Conservation (phyloP, 2,329 filamentous ascomycete genomes). For the Mycosphaerella sp. region DNA sequence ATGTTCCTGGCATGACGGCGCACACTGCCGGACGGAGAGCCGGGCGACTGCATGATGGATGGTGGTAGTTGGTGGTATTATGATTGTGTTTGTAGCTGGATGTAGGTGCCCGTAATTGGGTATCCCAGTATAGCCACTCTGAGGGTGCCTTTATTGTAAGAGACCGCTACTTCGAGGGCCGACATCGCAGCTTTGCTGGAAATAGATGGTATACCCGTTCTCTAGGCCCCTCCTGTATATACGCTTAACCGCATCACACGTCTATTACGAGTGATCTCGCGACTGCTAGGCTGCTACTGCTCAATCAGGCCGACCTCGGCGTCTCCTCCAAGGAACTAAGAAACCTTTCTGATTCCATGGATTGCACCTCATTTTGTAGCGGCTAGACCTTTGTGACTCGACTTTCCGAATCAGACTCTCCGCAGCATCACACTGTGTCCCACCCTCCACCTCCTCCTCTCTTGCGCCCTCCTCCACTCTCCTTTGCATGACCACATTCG, state of each 20-base stretch:
- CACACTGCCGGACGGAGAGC: conserved; percentile 26
- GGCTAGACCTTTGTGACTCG: not conserved
- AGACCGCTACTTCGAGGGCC: too few species aligned
- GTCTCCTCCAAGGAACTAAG: too few species aligned
- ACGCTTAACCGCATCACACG: too few species aligned
- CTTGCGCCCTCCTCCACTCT: not conserved
- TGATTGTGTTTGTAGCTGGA: not conserved
- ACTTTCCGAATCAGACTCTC: not conserved
- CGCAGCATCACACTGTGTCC: not conserved
- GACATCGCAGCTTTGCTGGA: too few species aligned
- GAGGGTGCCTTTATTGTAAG: too few species aligned
- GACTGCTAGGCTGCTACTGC: too few species aligned
- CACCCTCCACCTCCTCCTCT: not conserved
- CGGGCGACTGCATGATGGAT: conserved; percentile 22
- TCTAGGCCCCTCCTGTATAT: too few species aligned
- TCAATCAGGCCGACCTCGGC: too few species aligned
- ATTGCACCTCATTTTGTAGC: not conserved
- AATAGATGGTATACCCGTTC: too few species aligned
- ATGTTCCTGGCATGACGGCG: conserved; percentile 30
- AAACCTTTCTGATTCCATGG: not conserved
- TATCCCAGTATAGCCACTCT: too few species aligned
- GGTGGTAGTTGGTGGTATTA: not conserved
- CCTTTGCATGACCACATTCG: conserved; percentile 19
- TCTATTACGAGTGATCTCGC: too few species aligned
- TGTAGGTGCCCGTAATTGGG: too few species aligned